Conservation (phyloP, 169 alveolate genomes). For the Plasmodium vivax region DNA sequence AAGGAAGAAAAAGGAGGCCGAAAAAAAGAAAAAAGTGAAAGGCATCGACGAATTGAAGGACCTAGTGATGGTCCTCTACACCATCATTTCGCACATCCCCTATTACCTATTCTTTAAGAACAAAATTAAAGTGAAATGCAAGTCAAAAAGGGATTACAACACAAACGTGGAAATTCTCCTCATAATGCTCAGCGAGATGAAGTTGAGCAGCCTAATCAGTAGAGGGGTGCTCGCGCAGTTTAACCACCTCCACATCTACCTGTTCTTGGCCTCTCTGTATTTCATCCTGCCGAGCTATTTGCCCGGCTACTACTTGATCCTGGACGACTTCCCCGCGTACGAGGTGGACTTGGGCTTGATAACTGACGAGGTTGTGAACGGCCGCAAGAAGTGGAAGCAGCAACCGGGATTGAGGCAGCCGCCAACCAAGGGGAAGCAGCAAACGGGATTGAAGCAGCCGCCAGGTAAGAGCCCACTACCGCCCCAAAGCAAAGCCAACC, state of each 20-base stretch:
- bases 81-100: slow-evolving; percentile 71
- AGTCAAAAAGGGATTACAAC: slow-evolving; percentile 27
- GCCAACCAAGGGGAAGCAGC: neutral
- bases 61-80: slow-evolving; percentile 50
- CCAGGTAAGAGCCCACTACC: neutral
- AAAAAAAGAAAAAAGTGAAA: slow-evolving; percentile 32
- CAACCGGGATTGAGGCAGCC: too few species aligned
- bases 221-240: slow-evolving; percentile 37
- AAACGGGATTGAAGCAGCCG: too few species aligned
- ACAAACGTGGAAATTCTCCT: slow-evolving; percentile 29
- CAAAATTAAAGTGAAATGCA: slow-evolving; percentile 44
- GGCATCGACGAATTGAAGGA: slow-evolving; percentile 41
- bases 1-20: neutral
- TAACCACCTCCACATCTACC: slow-evolving; percentile 53
- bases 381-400: neutral
- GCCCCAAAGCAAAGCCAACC: slow-evolving; percentile 16
- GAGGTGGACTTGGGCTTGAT: neutral
- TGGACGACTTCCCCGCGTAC: slow-evolving; percentile 54
- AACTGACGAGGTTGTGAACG: slow-evolving; percentile 19
- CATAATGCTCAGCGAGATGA: slow-evolving; percentile 36
- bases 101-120: slow-evolving; percentile 68
- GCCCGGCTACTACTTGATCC: slow-evolving; percentile 37
- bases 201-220: slow-evolving; percentile 32
- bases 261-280: slow-evolving; percentile 46
- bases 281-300: slow-evolving; percentile 55